Base-by-base conservation (phyloP, 108 stramenopile genomes). In the Skeletonema costatum region DNA sequence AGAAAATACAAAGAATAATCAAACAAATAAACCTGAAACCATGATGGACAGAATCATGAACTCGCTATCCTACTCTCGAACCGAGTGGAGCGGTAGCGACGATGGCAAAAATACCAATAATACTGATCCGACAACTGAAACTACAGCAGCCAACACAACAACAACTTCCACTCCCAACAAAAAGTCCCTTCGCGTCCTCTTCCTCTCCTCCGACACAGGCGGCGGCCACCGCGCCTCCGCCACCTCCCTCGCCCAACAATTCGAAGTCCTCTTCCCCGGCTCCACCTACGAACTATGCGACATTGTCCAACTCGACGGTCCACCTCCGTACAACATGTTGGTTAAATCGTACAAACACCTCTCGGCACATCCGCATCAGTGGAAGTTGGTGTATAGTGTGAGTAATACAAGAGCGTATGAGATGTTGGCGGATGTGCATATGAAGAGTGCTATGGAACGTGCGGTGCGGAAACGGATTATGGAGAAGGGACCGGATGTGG, bases 221-320 rank as follows among this genome's bases (percentile, higher is more conserved):
- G 98, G 98, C 19, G 98, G 98, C 8, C 98, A 99, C 83, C 88
- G 97, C 46, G 97, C 98, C 17, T 90, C 88, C 53, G 94, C 98
- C 44, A 90, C 93, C 75, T 92, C 95, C 11, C 89, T 98, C 32
- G 94, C 89, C 8, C 88, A 90, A 16, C 97, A 97, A 53, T 92
- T 98, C 69, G 70, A 93, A 33, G 61, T 84, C 12, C 80, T 95
- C 36, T 96, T 78, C 80, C 90, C 90, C 25, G 94, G 94, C 31
- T 87, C 89, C n/a, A 85, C 89, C 5, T 91, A 91, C 81, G 86
- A 86, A 39, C 75, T 95, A 7, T 71, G 89, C 38, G 94, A 95
- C 72, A 73, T 94, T 50, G 86, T 90, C 7, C 87, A 88, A 30
- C 85, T 89, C 72, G 87, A 86, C 17, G 84, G 86, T n/a, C 86